phyloP scores from a whole-genome alignment of 192 early-diverging fungal genomes.

The Coemansia sp. region DNA sequence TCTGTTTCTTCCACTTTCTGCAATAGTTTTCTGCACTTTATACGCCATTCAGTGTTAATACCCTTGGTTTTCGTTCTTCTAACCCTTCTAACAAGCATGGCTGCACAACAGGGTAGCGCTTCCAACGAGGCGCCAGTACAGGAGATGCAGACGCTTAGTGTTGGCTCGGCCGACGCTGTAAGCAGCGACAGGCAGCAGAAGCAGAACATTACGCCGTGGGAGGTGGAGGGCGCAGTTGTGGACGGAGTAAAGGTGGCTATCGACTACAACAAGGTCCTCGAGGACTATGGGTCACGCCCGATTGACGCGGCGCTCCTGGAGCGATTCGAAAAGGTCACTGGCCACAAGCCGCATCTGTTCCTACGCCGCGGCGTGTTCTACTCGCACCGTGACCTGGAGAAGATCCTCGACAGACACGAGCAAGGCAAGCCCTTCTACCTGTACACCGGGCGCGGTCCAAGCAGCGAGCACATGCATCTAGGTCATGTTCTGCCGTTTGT shows the following conservation, averaged over 20 bases:
- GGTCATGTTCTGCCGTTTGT: conserved; percentile 97
- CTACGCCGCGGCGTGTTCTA: conserved; percentile 91
- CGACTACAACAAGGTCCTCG: conserved; percentile 89
- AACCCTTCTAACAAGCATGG: not conserved
- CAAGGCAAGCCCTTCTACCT: conserved; percentile 96
- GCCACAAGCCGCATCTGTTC: conserved; percentile 75
- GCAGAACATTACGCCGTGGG: conserved; percentile 80
- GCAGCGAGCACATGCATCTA: conserved; percentile 87
- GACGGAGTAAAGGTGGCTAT: conserved; percentile 85
- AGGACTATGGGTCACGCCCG: conserved; percentile 79
- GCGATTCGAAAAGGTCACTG: conserved; percentile 84
- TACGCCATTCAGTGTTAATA: not conserved
- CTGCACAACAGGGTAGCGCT: not conserved
- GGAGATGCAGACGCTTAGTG: conserved; percentile 17
- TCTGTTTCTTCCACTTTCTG: no score
- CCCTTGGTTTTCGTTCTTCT: no score
- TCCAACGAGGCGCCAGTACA: conserved; percentile 3
- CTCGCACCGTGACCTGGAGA: conserved; percentile 85
- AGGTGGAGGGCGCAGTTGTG: conserved; percentile 87
- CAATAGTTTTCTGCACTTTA: not conserved
- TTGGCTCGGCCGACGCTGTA: conserved; percentile 1
- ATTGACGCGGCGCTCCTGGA: conserved; percentile 76
- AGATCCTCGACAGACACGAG: conserved; percentile 88
- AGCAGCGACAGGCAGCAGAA: not conserved
- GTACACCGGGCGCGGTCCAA: conserved; percentile 97